These are phyloP conservation scores for Talaromyces sp. DNA, from an alignment of 2,329 filamentous ascomycete genomes.

Conservation along the genomic window DNA sequence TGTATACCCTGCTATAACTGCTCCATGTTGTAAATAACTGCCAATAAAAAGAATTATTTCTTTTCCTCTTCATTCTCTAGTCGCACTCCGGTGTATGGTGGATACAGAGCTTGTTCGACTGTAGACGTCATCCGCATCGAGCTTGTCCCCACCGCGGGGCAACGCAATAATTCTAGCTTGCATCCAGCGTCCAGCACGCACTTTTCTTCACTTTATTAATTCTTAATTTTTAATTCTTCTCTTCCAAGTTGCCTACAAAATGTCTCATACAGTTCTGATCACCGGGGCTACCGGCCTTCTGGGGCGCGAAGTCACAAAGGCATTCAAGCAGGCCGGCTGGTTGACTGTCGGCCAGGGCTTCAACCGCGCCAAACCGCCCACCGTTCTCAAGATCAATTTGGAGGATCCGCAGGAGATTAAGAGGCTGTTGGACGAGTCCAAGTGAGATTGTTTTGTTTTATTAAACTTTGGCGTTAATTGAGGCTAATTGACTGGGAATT, in stretches of 20 bases:
- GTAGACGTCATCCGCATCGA: slow-evolving; percentile 11
- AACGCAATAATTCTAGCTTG: neutral
- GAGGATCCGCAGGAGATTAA: slow-evolving; percentile 43
- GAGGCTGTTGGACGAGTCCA: slow-evolving; percentile 47
- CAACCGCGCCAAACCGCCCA: slow-evolving; percentile 66
- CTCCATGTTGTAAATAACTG: neutral
- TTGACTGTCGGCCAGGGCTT: slow-evolving; percentile 68
- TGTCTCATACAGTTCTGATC: slow-evolving; percentile 60
- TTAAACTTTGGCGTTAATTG: neutral
- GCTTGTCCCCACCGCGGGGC: neutral
- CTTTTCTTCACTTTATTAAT: neutral
- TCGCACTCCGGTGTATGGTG: neutral
- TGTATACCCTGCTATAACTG: neutral
- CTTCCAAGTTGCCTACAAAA: slow-evolving; percentile 9
- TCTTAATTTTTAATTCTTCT: neutral
- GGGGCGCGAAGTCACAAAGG: slow-evolving; percentile 70
- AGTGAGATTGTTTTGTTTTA: slow-evolving; percentile 34
- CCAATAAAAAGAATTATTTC: neutral
- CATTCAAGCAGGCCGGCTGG: slow-evolving; percentile 66
- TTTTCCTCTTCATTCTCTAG: neutral
- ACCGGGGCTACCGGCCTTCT: slow-evolving; percentile 83
- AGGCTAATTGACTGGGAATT: neutral
- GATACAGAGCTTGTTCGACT: neutral
- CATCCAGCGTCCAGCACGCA: neutral
- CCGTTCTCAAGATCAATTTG: slow-evolving; percentile 57